Evolutionary conservation across 2,329 filamentous ascomycete species (phyloP).

Genomic region (Zymoseptoria crescenta): DNA sequence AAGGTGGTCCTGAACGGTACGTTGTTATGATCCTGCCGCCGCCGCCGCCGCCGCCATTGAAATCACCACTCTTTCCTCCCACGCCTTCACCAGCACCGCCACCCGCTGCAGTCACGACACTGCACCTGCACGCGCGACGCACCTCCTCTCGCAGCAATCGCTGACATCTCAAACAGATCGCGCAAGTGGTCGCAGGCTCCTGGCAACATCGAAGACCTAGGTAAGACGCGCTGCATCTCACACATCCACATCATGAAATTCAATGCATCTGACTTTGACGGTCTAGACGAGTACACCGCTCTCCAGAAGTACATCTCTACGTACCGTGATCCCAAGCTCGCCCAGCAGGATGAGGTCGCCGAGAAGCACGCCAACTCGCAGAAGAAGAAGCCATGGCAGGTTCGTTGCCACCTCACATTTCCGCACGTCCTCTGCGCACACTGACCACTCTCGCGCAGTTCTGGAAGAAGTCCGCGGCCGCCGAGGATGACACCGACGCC

Average conservation of each 20-base stretch:
- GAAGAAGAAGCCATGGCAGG: constrained; percentile 49
- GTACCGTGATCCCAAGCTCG: constrained; percentile 53
- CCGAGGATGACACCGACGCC: constrained; percentile 29
- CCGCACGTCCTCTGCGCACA: background rate
- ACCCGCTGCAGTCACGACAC: background rate
- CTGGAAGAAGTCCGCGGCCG: constrained; percentile 39
- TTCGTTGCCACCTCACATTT: constrained; percentile 9
- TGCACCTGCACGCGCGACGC: background rate
- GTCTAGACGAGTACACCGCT: constrained; percentile 55
- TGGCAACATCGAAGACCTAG: constrained; percentile 37
- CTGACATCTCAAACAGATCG: constrained; percentile 17
- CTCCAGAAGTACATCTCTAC: constrained; percentile 61
- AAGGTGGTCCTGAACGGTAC: constrained; percentile 19
- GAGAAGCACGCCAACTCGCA: constrained; percentile 33
- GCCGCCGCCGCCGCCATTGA: background rate
- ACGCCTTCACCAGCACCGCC: background rate
- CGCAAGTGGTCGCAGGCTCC: constrained; percentile 35
- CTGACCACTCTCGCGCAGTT: constrained; percentile 34
- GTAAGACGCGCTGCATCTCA: constrained; percentile 14
- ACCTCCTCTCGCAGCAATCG: constrained; percentile 11
- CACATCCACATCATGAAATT: constrained; percentile 5
- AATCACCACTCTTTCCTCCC: background rate
- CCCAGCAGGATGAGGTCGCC: constrained; percentile 36
- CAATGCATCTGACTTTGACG: constrained; percentile 15
- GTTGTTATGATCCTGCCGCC: constrained; percentile 1